Base-by-base conservation (phyloP, 257 asterid genomes). In the Solanum raphanifolium region DNA sequence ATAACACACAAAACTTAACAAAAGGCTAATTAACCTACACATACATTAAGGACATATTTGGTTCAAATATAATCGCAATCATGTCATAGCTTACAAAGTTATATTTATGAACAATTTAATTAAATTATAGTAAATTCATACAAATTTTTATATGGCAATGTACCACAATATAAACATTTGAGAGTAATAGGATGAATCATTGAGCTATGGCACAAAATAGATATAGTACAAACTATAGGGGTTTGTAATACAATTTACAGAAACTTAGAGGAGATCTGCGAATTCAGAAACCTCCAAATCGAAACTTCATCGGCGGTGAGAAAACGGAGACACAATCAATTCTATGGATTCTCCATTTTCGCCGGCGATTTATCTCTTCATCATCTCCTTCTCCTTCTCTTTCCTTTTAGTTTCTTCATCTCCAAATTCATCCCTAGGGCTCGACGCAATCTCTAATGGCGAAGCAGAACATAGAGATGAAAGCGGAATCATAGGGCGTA, bases 401-500 rank as follows among this genome's bases (percentile, higher is more conserved):
- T 43, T 79, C 18, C 46, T 88, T 52, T 74, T 74, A 2, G 60
- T 39, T 34, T 74, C 86, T 46, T 85, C 86, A 16, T 58, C 85
- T 79, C 85, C 89, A 21, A 66, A 41, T 72, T 35, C 31, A 60
- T 20, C 85, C 20, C 13, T 48, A 27, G 85, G 41, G 0, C 7
- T 62, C 13, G 66, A 29, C 21, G 65, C 34, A 39, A 7, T 79
- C 27, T 55, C 74, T 87, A 87, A 11, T 90, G 91, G 94, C 52
- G 94, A 69, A 90, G 86, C 84, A 86, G 36, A 55, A 84, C 12
- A 76, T 9, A 25, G 55, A 12, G 83, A 78, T 27, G 86, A 62
- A 36, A 65, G 74, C 73, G 43, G 18, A 35, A 89, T 15, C 32
- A 16, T 81, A 7, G 93, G 89, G 46, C 87, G 96, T 27, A 94